Base-by-base conservation (phyloP, 2,329 filamentous ascomycete genomes). In the Fusarium acutatum region DNA sequence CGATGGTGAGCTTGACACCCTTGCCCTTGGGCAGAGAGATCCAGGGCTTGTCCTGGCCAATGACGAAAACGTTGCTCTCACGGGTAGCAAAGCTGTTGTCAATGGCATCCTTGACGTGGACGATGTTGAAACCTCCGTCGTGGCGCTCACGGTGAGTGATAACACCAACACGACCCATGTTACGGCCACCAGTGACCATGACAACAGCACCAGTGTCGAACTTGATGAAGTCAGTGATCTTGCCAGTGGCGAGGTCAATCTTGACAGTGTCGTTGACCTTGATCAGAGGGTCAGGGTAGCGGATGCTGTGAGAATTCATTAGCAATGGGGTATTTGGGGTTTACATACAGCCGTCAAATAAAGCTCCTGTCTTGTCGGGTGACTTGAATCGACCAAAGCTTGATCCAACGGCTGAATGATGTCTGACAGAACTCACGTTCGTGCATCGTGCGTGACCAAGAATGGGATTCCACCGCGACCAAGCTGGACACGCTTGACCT, bases 371-470 rank as follows among this genome's bases (percentile, higher is more conserved):
- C 74, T 76, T 66, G 64, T 76, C 77, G 71, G 78, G 78, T 71
- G 73, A 81, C 78, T 79, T 77, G 82, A 86, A 88, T 89, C 87
- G 84, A 89, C 95, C 95, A 97, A 96, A 97, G 90, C 94, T 96
- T 97, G 94, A 94, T 96, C 94, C 96, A 98, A 98, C 96, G 96
- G 92, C 96, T 98, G 96, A 98, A 95, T 96, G 95, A 98, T 94
- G 93, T 93, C 88, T 90, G 88, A 91, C 88, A 93, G 91, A 93
- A 98, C 96, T 97, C 90, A 99, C 96, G 96, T 99, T 95, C 96
- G 93, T 89, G 96, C 96, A 96, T 99, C 96, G 94, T 99, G 96
- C 95, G 96, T 99, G 94, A 99, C 96, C 95, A 98, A 98, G 95
- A 97, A 99, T 97, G 96, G 96, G 92, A 99, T 97, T 90, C 95